phyloP scores from a whole-genome alignment of 805 yeast species.

The Barnettozyma sucrosica region DNA sequence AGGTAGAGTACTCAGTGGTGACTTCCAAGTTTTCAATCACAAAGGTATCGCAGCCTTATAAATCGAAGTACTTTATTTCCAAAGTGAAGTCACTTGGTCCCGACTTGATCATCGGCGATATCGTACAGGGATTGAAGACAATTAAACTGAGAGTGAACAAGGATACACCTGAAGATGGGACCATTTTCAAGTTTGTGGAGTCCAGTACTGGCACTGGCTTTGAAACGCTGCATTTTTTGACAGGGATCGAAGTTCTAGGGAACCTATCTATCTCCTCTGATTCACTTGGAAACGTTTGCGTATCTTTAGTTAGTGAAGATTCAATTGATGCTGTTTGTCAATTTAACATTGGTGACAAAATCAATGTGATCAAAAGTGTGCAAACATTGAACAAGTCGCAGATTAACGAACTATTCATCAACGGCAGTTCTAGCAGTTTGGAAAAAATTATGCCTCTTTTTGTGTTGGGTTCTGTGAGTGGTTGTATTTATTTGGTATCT shows the following conservation, averaged over 20 bases:
- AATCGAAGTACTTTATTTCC: conserved; percentile 11
- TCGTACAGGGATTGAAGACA: conserved; percentile 10
- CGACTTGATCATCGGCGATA: conserved; percentile 20
- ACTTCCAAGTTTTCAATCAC: conserved; percentile 29
- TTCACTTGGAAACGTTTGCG: conserved; percentile 13
- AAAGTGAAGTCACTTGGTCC: conserved; percentile 17
- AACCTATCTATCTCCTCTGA: conserved; percentile 12
- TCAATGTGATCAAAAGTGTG: conserved; percentile 20
- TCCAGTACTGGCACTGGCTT: conserved; percentile 1
- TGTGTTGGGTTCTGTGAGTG: conserved; percentile 23
- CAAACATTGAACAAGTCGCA: background rate
- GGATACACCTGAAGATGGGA: conserved; percentile 9
- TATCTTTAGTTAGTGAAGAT: conserved; percentile 4
- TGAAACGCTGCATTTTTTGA: conserved; percentile 11
- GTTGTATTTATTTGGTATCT: conserved; percentile 23
- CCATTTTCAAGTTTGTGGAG: conserved; percentile 13
- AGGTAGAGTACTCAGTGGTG: conserved; percentile 30
- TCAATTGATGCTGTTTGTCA: conserved; percentile 5
- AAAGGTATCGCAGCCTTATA: conserved; percentile 20
- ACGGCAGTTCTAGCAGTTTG: background rate
- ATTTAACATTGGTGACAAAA: conserved; percentile 21
- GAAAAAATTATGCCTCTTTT: conserved; percentile 18
- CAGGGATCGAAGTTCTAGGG: conserved; percentile 13
- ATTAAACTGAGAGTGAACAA: conserved; percentile 13
- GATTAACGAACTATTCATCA: background rate